A percentile compares a stretch with the other conserved stretches of the same genome.
Evolutionary conservation across 345 rosid genomes (phyloP).

Genomic region (Odontarrhena argentea): DNA sequence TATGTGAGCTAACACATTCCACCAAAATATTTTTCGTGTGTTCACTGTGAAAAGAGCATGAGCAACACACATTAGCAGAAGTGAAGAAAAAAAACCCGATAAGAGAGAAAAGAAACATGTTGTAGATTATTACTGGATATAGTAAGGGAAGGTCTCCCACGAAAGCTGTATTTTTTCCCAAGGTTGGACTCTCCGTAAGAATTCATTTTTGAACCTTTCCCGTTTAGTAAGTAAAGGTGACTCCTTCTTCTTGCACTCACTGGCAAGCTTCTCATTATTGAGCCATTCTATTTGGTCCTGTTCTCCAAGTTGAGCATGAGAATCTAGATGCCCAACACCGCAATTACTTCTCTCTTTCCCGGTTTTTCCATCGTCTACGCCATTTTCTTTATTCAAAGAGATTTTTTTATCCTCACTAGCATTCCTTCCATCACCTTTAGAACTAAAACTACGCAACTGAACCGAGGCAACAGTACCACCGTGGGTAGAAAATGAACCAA

Average conservation of each 20-base stretch:
- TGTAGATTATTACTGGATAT: slow-evolving; percentile 66
- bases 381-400: slow-evolving; percentile 53
- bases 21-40: slow-evolving; percentile 70
- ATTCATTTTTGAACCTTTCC: slow-evolving; percentile 79
- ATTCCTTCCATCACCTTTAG: slow-evolving; percentile 83
- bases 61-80: slow-evolving; percentile 22
- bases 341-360: slow-evolving; percentile 36
- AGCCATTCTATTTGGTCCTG: slow-evolving; percentile 99
- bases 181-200: slow-evolving; percentile 76
- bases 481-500: slow-evolving; percentile 37
- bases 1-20: slow-evolving; percentile 86
- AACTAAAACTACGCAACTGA: slow-evolving; percentile 66
- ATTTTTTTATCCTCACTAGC: slow-evolving; percentile 68
- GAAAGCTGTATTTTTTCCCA: slow-evolving; percentile 93
- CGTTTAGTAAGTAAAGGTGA: slow-evolving; percentile 69
- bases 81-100: slow-evolving; percentile 10
- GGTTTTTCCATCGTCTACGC: slow-evolving; percentile 51
- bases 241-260: slow-evolving; percentile 78
- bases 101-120: slow-evolving; percentile 12
- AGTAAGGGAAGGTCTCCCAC: slow-evolving; percentile 91
- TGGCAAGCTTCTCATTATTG: slow-evolving; percentile 65
- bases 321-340: slow-evolving; percentile 49
- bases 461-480: slow-evolving; percentile 35
- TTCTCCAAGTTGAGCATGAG: slow-evolving; percentile 78
- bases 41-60: slow-evolving; percentile 52